phyloP scores from a whole-genome alignment of 2,329 filamentous ascomycete species.

The Fusarium burgessii region DNA sequence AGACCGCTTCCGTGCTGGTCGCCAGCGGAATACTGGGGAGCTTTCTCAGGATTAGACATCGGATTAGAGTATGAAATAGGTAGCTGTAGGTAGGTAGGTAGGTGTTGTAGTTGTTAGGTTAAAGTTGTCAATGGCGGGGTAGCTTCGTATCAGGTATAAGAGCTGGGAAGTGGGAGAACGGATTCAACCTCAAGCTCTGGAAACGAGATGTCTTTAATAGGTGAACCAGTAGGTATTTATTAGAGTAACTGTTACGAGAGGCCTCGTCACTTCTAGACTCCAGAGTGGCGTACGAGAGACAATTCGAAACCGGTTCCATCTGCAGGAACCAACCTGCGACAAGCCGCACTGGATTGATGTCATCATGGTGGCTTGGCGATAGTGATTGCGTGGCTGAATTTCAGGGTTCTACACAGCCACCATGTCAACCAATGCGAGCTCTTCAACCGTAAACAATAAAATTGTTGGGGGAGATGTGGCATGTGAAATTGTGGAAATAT shows the following conservation, averaged over 20 bases:
- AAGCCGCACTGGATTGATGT: constrained; percentile 39
- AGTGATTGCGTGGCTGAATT: constrained; percentile 36
- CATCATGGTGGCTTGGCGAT: constrained; percentile 41
- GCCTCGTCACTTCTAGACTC: constrained; percentile 36
- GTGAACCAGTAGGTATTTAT: background rate
- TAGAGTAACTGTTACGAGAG: constrained; percentile 21
- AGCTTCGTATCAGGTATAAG: constrained; percentile 21
- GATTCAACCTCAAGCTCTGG: background rate
- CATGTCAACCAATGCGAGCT: constrained; percentile 7
- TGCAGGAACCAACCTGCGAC: constrained; percentile 22
- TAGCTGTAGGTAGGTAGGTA: background rate
- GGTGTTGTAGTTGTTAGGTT: constrained; percentile 17
- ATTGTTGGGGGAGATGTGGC: constrained; percentile 5
- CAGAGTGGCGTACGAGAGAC: constrained; percentile 27
- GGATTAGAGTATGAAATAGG: constrained; percentile 2
- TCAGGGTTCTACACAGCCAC: constrained; percentile 41
- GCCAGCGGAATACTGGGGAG: constrained; percentile 33
- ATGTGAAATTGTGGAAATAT: constrained; percentile 6
- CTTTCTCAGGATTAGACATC: constrained; percentile 41
- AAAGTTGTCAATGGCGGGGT: constrained; percentile 37
- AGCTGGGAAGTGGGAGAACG: constrained; percentile 6
- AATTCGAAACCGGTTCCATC: constrained; percentile 38
- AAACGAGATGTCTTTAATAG: constrained; percentile 31
- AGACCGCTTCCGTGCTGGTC: constrained; percentile 31
- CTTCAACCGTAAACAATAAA: background rate